phyloP scores from a whole-genome alignment of 2,329 filamentous ascomycete genomes.

The Verticillium albo-atrum region DNA sequence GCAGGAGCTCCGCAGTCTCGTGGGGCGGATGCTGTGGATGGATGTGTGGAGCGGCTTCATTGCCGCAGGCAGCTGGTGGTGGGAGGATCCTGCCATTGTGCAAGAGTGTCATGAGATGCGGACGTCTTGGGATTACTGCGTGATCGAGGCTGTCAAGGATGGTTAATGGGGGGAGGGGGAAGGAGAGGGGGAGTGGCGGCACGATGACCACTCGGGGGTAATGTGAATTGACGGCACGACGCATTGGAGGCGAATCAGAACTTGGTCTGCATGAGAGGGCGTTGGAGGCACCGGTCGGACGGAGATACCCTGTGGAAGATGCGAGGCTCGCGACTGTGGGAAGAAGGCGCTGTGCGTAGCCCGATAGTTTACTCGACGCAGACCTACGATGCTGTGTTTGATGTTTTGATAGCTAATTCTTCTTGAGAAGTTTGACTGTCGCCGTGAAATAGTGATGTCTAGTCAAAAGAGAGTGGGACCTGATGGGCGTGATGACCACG shows the following conservation, averaged over 20 bases:
- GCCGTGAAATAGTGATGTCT: not conserved
- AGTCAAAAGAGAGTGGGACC: too few species aligned
- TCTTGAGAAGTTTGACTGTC: too few species aligned
- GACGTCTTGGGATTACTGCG: conserved; percentile 55
- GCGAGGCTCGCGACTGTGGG: not conserved
- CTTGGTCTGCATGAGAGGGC: conserved; percentile 2
- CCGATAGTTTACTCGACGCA: too few species aligned
- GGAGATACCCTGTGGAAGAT: not conserved
- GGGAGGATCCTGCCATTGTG: conserved; percentile 51
- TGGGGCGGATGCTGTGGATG: conserved; percentile 56
- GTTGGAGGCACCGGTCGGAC: conserved; percentile 10
- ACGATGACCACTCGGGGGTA: too few species aligned
- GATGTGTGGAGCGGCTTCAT: conserved; percentile 55
- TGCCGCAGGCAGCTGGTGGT: conserved; percentile 52
- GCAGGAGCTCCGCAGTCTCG: conserved; percentile 44
- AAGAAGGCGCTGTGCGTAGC: not conserved
- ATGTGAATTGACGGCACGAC: not conserved
- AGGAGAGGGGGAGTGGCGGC: too few species aligned
- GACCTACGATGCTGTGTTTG: too few species aligned
- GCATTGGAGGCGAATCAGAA: not conserved
- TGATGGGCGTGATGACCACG: too few species aligned
- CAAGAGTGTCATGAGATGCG: conserved; percentile 49
- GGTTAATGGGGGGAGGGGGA: conserved; percentile 7
- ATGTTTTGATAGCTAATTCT: too few species aligned
- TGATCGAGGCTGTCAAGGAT: conserved; percentile 52